Evolutionary conservation across 2,329 filamentous ascomycete genomes (phyloP), one percentile per base, ranked within the genome.

Genomic region (Penicillium sp.): DNA sequence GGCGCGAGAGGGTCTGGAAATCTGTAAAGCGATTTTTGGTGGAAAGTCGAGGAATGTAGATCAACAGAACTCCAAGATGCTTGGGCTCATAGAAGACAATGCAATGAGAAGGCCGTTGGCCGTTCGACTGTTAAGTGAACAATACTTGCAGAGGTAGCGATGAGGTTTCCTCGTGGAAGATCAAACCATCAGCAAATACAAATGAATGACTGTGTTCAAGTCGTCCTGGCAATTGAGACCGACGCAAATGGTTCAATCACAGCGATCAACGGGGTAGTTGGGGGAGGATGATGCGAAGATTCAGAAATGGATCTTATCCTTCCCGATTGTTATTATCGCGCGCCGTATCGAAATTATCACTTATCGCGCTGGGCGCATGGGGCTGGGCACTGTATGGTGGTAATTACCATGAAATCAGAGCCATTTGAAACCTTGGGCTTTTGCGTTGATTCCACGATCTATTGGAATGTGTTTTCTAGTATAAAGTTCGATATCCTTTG

Each of bases 311-410:
- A 59, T 61, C 60, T 62, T 62, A 62, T 64, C 60, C 61, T 51
- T 43, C 44, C 55, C 47, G 55, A 60, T 55, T 64, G 52, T 64
- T 59, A 61, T 61, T 62, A 64, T 62, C 61, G 59, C 58, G 52
- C 54, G 48, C 59, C 59, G 48, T 50, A 58, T 49, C 43, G 22
- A 27, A 44, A 27, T 43, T 52, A 52, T 52, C 49, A 29, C 37
- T 52, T 52, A 52, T 52, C 49, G 49, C 35, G 33, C 48, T 50
- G 19, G 33, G 19, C 29, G 22, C 29, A 35, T 42, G 39, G 39
- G 39, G 39, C 39, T 42, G 39, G 39, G 39, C 19, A 42, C 19
- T 11, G 39, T 42, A 42, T 22, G 19, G 39, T 42, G 39, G 39
- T 42, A 42, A 42, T 22, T 35, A 49, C 46, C 29, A 21, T 49